A percentile compares a stretch with the other conserved stretches of the same genome.
These are phyloP conservation scores for Eleusine indica DNA, from an alignment of 176 grass and related monocot genomes.

Conservation along the genomic window DNA sequence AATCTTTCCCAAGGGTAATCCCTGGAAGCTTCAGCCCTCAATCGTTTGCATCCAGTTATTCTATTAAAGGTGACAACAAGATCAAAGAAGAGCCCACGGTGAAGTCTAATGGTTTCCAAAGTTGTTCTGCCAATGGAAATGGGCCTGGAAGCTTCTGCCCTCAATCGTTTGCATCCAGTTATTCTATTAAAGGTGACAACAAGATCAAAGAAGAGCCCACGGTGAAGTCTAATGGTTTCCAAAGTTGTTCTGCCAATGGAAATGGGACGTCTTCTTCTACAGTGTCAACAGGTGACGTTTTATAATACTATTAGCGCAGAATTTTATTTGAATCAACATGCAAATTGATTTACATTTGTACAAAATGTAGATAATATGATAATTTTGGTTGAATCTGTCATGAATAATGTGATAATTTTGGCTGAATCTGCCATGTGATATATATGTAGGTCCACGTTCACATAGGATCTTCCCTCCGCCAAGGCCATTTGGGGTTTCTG, in stretches of 20 bases:
- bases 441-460: conserved; percentile 41
- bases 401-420: conserved; percentile 28
- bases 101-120: conserved; percentile 33
- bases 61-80: conserved; percentile 5
- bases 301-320: conserved; percentile 13
- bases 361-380: conserved; percentile 2
- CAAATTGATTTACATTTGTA: background rate
- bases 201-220: conserved; percentile 27
- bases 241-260: conserved; percentile 32
- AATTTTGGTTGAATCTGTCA: conserved; percentile 25
- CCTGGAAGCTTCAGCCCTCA: conserved; percentile 13
- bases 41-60: conserved; percentile 30
- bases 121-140: conserved; percentile 11
- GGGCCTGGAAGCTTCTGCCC: background rate
- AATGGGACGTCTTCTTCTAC: conserved; percentile 24
- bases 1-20: conserved; percentile 5
- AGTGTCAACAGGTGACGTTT: background rate
- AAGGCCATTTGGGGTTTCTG: conserved; percentile 38
- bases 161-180: conserved; percentile 28
- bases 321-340: background rate
- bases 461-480: conserved; percentile 59
- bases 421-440: conserved; percentile 50
- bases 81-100: conserved; percentile 29
- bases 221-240: conserved; percentile 29
- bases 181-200: conserved; percentile 20